Conservation (phyloP, 371 early-diverging fungal species). For the Circinella umbellata region DNA sequence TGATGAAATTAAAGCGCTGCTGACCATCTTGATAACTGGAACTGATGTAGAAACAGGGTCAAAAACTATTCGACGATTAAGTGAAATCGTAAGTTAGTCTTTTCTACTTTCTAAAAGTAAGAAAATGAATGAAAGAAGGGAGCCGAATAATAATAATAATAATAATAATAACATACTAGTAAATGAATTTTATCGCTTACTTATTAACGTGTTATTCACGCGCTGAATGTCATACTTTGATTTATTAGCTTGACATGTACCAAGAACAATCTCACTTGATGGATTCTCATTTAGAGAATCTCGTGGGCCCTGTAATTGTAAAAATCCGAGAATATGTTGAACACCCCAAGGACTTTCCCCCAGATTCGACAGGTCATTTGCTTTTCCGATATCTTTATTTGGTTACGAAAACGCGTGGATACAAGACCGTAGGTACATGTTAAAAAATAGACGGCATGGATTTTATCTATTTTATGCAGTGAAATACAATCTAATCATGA, state of each 20-base stretch:
- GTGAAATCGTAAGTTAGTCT: conserved; percentile 27
- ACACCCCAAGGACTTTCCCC: neutral
- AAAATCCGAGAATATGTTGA: conserved; percentile 53
- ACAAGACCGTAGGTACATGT: conserved; percentile 75
- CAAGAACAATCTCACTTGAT: conserved; percentile 91
- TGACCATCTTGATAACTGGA: conserved; percentile 11
- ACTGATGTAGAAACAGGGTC: conserved; percentile 12
- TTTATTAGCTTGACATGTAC: conserved; percentile 67
- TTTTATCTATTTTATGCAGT: neutral
- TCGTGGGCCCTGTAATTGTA: conserved; percentile 70
- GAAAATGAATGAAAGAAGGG: no score
- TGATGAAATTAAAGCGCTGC: conserved; percentile 20
- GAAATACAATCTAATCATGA: neutral
- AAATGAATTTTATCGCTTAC: neutral
- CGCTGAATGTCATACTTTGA: neutral
- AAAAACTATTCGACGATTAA: conserved; percentile 26
- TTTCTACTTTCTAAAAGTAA: no score
- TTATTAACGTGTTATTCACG: neutral
- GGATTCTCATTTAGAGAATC: conserved; percentile 80
- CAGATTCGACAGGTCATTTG: conserved; percentile 13
- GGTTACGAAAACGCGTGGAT: conserved; percentile 87
- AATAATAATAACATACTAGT: neutral
- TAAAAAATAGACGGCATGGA: no score
- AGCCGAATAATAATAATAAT: no score
- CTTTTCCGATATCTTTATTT: conserved; percentile 68